phyloP scores from a whole-genome alignment of 257 asterid species.

The Lantana camara region DNA sequence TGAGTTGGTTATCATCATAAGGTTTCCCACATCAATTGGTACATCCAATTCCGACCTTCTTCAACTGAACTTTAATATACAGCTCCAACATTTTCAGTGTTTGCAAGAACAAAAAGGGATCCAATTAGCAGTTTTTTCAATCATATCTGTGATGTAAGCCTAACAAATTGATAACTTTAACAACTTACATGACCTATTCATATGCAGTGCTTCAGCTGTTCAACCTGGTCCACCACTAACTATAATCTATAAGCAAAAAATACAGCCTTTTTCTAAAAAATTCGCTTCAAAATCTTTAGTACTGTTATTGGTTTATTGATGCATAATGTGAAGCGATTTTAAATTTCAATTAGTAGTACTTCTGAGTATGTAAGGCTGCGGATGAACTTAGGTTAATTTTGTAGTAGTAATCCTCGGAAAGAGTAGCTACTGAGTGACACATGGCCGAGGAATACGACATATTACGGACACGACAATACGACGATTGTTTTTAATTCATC shows the following conservation, averaged over 20 bases:
- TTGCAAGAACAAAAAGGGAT: not conserved
- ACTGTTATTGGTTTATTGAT: too few species aligned
- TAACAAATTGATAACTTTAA: not conserved
- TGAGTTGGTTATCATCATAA: not conserved
- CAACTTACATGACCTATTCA: not conserved
- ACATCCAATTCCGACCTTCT: not conserved
- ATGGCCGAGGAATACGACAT: too few species aligned
- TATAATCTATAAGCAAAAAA: not conserved
- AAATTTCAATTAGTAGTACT: too few species aligned
- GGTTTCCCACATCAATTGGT: constrained; percentile 6
- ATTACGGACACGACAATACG: too few species aligned
- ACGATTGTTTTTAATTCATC: too few species aligned
- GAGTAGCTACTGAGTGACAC: too few species aligned
- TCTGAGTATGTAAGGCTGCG: too few species aligned
- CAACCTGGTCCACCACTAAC: not conserved
- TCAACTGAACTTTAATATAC: not conserved
- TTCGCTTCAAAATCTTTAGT: too few species aligned
- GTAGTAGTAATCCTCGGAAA: too few species aligned
- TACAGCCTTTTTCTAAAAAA: too few species aligned
- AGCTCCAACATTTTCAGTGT: not conserved
- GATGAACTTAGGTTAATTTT: too few species aligned
- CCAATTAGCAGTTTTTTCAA: not conserved
- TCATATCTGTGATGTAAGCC: constrained; percentile 1
- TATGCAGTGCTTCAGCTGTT: not conserved
- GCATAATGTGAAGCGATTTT: too few species aligned